A percentile compares a stretch with the other conserved stretches of the same genome.
Evolutionary conservation across 2,329 filamentous ascomycete species (phyloP).

Genomic region (Alternaria solani): DNA sequence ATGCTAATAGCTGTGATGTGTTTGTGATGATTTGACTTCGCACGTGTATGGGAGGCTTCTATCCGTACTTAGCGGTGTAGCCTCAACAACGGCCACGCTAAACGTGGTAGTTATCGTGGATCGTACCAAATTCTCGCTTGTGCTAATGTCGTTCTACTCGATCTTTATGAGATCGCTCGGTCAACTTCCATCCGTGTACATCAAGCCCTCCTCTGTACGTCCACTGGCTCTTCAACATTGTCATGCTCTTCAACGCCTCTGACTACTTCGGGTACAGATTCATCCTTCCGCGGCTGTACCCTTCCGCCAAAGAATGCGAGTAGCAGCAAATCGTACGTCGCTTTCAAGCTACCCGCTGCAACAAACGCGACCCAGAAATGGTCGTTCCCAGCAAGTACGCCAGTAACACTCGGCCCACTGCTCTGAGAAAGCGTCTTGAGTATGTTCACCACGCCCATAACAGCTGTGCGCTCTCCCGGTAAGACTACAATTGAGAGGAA

Average conservation of each 20-base stretch:
- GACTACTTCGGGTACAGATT: neutral
- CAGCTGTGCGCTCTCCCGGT: conserved; percentile 48
- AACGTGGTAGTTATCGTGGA: neutral
- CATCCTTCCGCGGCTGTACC: conserved; percentile 25
- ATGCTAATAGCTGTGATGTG: conserved; percentile 2
- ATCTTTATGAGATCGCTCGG: neutral
- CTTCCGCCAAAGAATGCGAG: conserved; percentile 46
- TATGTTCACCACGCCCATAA: conserved; percentile 53
- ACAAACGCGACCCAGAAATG: conserved; percentile 53
- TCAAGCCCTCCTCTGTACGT: conserved; percentile 3
- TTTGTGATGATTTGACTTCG: neutral
- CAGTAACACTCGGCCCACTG: conserved; percentile 46
- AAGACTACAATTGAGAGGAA: conserved; percentile 46
- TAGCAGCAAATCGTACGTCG: conserved; percentile 47
- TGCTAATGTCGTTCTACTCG: neutral
- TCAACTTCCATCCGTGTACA: neutral
- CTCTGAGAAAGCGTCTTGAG: conserved; percentile 49
- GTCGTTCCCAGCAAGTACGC: conserved; percentile 42
- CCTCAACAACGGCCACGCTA: neutral
- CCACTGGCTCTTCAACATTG: neutral
- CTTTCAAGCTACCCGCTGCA: conserved; percentile 48
- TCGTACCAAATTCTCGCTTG: neutral
- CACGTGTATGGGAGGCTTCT: neutral
- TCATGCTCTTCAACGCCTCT: conserved; percentile 4
- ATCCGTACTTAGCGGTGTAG: conserved; percentile 1